phyloP scores from a whole-genome alignment of 1,284 basidiomycete species.

The Ustilago cynodontis region DNA sequence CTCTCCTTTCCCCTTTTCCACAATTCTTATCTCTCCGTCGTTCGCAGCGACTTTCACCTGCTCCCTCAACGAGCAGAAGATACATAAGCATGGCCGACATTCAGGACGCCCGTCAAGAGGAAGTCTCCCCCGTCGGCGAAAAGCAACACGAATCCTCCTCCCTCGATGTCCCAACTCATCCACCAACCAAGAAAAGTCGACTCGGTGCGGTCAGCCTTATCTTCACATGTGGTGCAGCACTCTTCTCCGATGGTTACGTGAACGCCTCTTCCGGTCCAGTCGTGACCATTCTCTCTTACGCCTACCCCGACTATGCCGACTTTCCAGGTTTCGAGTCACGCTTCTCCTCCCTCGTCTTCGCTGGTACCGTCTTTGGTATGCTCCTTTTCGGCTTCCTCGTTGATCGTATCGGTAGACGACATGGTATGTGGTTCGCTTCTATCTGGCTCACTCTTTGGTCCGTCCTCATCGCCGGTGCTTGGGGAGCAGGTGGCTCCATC shows the following conservation, averaged over 20 bases:
- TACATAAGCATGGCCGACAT: conserved; percentile 27
- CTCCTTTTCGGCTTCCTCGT: conserved; percentile 73
- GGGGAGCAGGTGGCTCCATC: conserved; percentile 80
- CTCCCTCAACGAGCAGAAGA: background rate
- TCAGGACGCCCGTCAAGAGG: conserved; percentile 6
- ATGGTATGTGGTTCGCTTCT: conserved; percentile 79
- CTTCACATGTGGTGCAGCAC: conserved; percentile 64
- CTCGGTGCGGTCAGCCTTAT: conserved; percentile 50
- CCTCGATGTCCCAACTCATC: conserved; percentile 17
- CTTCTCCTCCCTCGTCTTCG: conserved; percentile 65
- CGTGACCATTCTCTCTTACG: conserved; percentile 54
- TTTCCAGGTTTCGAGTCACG: conserved; percentile 45
- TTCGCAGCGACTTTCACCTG: background rate
- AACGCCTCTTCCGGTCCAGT: conserved; percentile 57
- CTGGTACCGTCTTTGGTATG: conserved; percentile 78
- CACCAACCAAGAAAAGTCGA: conserved; percentile 28
- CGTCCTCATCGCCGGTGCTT: conserved; percentile 80
- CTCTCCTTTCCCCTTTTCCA: background rate
- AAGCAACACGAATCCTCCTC: conserved; percentile 6
- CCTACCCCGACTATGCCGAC: conserved; percentile 40
- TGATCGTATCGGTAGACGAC: conserved; percentile 88
- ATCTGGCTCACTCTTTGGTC: conserved; percentile 59
- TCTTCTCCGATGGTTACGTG: conserved; percentile 67
- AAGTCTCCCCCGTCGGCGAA: conserved; percentile 26
- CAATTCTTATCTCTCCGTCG: background rate